Conservation (phyloP, 2,329 filamentous ascomycete genomes). For the Teratosphaeria zuluensis region DNA sequence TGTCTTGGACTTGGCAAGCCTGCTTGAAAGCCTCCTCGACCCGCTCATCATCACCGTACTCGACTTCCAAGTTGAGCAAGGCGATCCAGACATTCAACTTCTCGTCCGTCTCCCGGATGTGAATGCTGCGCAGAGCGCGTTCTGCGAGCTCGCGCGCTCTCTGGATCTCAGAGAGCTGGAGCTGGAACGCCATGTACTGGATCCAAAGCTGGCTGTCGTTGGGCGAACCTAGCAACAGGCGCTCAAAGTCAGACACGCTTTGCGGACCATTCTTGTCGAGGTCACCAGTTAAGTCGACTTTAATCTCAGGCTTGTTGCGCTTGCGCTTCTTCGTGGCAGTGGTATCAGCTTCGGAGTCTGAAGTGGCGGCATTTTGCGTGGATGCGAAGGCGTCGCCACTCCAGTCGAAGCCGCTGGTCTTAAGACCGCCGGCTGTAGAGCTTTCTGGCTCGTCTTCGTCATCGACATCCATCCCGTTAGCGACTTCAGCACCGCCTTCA, state of each 20-base stretch:
- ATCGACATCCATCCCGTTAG: conserved; percentile 13
- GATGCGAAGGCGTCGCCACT: conserved; percentile 50
- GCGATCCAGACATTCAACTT: conserved; percentile 95
- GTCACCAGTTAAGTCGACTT: conserved; percentile 84
- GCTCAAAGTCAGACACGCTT: conserved; percentile 84
- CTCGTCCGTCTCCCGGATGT: conserved; percentile 80
- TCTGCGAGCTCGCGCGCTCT: conserved; percentile 85
- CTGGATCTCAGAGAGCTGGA: conserved; percentile 78
- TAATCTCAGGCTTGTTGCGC: conserved; percentile 69
- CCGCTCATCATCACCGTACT: conserved; percentile 66
- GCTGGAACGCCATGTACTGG: conserved; percentile 97
- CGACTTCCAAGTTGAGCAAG: conserved; percentile 85
- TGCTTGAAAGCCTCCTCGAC: conserved; percentile 82
- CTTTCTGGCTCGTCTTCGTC: not conserved
- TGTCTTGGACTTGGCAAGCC: conserved; percentile 88
- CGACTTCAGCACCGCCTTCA: conserved; percentile 32
- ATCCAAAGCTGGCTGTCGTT: conserved; percentile 94
- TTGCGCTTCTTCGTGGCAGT: conserved; percentile 44
- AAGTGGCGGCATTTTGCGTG: conserved; percentile 42
- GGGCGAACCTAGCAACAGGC: conserved; percentile 80
- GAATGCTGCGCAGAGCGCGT: conserved; percentile 82
- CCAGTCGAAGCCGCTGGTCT: conserved; percentile 79
- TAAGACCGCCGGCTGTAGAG: conserved; percentile 39
- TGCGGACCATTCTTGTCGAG: conserved; percentile 82
- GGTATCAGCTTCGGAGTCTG: conserved; percentile 46